Evolutionary conservation across 2,329 filamentous ascomycete species (phyloP).

Genomic region (Colletotrichum sp.): DNA sequence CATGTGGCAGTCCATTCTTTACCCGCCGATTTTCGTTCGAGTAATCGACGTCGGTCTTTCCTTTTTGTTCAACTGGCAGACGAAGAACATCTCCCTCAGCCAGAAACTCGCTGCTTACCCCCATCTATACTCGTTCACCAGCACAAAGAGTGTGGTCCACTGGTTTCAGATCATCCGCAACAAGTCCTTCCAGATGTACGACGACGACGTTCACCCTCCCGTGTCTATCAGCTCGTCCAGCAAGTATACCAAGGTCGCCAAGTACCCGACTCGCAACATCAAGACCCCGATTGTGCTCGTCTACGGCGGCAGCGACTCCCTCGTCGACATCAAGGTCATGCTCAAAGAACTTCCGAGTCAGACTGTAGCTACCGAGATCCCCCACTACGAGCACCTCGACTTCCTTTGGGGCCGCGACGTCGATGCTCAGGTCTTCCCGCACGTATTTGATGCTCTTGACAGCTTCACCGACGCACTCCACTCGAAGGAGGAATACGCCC

Average conservation of each 20-base stretch:
- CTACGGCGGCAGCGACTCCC: constrained; percentile 90
- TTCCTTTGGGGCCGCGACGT: constrained; percentile 94
- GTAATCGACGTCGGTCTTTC: constrained; percentile 81
- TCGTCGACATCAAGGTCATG: constrained; percentile 95
- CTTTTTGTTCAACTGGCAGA: constrained; percentile 91
- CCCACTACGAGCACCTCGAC: constrained; percentile 95
- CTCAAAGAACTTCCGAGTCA: constrained; percentile 83
- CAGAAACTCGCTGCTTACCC: constrained; percentile 97
- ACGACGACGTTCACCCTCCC: constrained; percentile 86
- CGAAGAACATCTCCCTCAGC: constrained; percentile 79
- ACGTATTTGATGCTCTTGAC: constrained; percentile 89
- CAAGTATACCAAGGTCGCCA: constrained; percentile 95
- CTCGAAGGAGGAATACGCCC: constrained; percentile 64
- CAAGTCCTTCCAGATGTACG: constrained; percentile 97
- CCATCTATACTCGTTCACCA: constrained; percentile 95
- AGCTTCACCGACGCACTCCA: constrained; percentile 67
- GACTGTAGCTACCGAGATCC: constrained; percentile 85
- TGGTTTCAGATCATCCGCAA: constrained; percentile 99
- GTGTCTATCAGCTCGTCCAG: constrained; percentile 72
- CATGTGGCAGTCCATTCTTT: constrained; percentile 97
- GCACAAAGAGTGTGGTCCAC: constrained; percentile 95
- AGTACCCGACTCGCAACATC: constrained; percentile 96
- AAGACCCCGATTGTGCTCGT: constrained; percentile 92
- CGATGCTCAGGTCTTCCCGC: constrained; percentile 82
- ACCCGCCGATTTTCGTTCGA: constrained; percentile 90